Evolutionary conservation across 805 yeast species (phyloP).

Genomic region (Metschnikowia aberdeeniae): DNA sequence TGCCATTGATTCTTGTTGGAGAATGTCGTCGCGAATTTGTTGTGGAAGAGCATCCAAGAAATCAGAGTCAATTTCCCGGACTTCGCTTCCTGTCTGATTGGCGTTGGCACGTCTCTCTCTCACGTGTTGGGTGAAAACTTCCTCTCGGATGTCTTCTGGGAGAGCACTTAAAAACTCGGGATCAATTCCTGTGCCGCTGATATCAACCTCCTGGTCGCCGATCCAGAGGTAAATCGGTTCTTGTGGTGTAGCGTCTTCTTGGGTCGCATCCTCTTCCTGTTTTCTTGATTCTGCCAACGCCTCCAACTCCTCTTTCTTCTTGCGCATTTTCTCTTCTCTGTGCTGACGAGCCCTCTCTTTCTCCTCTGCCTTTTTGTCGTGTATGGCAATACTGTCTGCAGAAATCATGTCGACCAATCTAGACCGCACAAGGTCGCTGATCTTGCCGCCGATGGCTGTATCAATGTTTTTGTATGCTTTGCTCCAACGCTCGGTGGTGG

Average conservation of each 20-base stretch:
- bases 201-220: conserved; percentile 76
- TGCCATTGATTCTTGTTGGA: conserved; percentile 52
- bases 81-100: conserved; percentile 35
- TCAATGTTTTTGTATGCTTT: conserved; percentile 28
- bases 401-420: conserved; percentile 33
- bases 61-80: conserved; percentile 72
- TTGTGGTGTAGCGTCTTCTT: conserved; percentile 2
- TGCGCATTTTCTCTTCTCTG: conserved; percentile 27
- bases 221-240: conserved; percentile 66
- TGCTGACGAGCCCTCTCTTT: conserved; percentile 22
- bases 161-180: conserved; percentile 86
- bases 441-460: not conserved
- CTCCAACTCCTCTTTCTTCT: conserved; percentile 30
- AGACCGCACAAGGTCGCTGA: conserved; percentile 1
- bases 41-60: conserved; percentile 80
- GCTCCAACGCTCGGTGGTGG: conserved; percentile 68
- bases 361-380: conserved; percentile 27
- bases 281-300: conserved; percentile 25
- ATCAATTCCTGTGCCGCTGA: conserved; percentile 86
- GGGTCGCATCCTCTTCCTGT: conserved; percentile 10
- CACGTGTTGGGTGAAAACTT: conserved; percentile 81
- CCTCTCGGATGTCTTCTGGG: conserved; percentile 91
- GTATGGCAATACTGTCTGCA: conserved; percentile 44
- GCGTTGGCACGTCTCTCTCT: conserved; percentile 68
- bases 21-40: conserved; percentile 55